Percentiles rank a stretch among this genome's conserved stretches.
These are phyloP conservation scores for Colletotrichum australisinense DNA, from an alignment of 2,329 filamentous ascomycete genomes.

Conservation along the genomic window DNA sequence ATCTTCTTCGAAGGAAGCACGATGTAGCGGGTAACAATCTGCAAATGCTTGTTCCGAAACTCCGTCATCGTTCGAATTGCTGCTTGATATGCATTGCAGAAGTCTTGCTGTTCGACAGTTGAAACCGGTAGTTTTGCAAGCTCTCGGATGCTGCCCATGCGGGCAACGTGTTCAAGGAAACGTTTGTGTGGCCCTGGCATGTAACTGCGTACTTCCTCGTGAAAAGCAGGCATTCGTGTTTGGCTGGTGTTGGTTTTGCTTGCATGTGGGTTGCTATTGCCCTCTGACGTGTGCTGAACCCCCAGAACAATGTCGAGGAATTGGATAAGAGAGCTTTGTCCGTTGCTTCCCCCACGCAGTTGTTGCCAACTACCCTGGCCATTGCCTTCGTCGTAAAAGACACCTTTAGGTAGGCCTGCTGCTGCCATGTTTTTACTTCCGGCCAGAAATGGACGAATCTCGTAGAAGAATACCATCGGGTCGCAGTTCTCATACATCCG, in stretches of 20 bases:
- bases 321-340: slow-evolving; percentile 91
- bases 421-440: slow-evolving; percentile 93
- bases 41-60: slow-evolving; percentile 88
- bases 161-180: slow-evolving; percentile 79
- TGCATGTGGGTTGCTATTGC: slow-evolving; percentile 43
- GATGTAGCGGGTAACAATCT: slow-evolving; percentile 92
- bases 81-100: slow-evolving; percentile 70
- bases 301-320: slow-evolving; percentile 91
- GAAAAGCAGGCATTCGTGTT: slow-evolving; percentile 52
- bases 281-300: slow-evolving; percentile 74
- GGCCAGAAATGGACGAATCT: slow-evolving; percentile 88
- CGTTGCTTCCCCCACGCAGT: slow-evolving; percentile 91
- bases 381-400: slow-evolving; percentile 84
- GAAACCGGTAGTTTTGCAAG: slow-evolving; percentile 68
- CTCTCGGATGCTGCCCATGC: slow-evolving; percentile 79
- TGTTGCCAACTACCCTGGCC: slow-evolving; percentile 77
- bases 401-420: slow-evolving; percentile 83
- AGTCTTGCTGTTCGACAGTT: slow-evolving; percentile 60
- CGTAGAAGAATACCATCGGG: slow-evolving; percentile 88
- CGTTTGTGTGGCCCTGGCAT: slow-evolving; percentile 88
- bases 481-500: slow-evolving; percentile 93
- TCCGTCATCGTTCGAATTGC: slow-evolving; percentile 80
- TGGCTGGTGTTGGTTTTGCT: slow-evolving; percentile 26
- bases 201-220: slow-evolving; percentile 82
- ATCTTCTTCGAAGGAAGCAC: slow-evolving; percentile 76